Evolutionary conservation across 2,329 filamentous ascomycete genomes (phyloP).

Genomic region (Penicillium verrucosum): DNA sequence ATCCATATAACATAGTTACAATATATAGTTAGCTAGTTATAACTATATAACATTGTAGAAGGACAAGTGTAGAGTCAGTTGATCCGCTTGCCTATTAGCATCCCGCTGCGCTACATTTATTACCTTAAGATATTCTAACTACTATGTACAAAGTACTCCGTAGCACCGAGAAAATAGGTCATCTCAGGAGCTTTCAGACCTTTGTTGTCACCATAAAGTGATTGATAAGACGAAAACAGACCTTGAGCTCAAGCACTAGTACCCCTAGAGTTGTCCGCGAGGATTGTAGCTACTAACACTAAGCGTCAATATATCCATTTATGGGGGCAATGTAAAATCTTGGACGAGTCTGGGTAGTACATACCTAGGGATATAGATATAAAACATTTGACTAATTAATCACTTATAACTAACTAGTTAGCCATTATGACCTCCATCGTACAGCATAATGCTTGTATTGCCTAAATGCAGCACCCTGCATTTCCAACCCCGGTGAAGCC

Average conservation of each 20-base stretch:
- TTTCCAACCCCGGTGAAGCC: background rate
- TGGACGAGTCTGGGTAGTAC: background rate
- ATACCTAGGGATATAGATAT: background rate
- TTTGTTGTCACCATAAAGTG: too few relatives aligned
- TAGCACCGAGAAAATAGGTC: background rate
- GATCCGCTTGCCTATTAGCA: background rate
- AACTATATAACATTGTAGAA: background rate
- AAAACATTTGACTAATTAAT: background rate
- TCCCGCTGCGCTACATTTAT: background rate
- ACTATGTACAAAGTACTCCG: too few relatives aligned
- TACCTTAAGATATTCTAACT: background rate
- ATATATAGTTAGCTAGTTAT: too few relatives aligned
- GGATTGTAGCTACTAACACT: background rate
- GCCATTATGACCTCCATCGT: background rate
- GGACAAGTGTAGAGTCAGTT: background rate
- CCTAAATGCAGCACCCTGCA: background rate
- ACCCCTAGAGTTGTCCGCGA: too few relatives aligned
- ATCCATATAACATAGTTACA: too few relatives aligned
- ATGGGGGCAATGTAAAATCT: background rate
- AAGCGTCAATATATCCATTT: background rate
- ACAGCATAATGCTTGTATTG: background rate
- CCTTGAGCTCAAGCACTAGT: too few relatives aligned
- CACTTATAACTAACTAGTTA: background rate
- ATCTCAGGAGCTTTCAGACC: background rate
- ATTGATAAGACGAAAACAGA: background rate